phyloP scores from a whole-genome alignment of 129 eudicot species.

The Daucus carota region DH1_v3.0 NC_030384.2:42534001-42534500 shows the following conservation, averaged over 20 bases:
- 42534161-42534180: conserved; percentile 49
- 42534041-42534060: not conserved
- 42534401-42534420: not conserved
- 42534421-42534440: not conserved
- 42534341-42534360: conserved; percentile 90
- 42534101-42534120: not conserved
- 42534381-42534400: conserved; percentile 75
- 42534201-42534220: conserved; percentile 60
- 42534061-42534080: not conserved
- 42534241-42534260: not conserved
- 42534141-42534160: not conserved
- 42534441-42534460: no score
- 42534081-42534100: not conserved
- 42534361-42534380: conserved; percentile 74
- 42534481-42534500: not conserved
- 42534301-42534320: conserved; percentile 54
- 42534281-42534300: not conserved
- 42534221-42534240: conserved; percentile 25
- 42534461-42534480: not conserved
- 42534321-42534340: conserved; percentile 61
- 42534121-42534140: not conserved
- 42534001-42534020: not conserved
- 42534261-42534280: not conserved
- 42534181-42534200: conserved; percentile 73
- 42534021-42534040: not conserved